Evolutionary conservation across 1,139 yeast genomes (phyloP), one percentile per base, ranked within the genome.

Genomic region (Candida tropicalis): DNA sequence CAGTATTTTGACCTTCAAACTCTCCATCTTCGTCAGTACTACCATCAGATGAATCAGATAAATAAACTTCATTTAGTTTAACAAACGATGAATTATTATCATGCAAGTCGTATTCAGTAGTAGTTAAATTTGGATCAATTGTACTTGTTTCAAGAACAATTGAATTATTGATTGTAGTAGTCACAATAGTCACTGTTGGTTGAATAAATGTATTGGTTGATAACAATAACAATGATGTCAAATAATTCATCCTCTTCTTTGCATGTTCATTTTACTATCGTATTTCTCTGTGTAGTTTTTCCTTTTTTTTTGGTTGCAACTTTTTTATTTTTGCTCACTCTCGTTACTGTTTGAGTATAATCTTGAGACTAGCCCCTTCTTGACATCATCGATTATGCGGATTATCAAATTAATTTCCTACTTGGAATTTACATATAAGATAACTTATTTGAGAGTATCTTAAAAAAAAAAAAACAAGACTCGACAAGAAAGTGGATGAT

Each of bases 171-270:
- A 24, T 23, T 9, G 28, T 23, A 7, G 36, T 23, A n/a, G 39
- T 27, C n/a, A 34, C n/a, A 18, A 13, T 17, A 1, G 45, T 38
- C n/a, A 26, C 26, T 9, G 43, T 36, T 22, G 47, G 38, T n/a
- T 44, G 42, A 28, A 45, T 17, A 15, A 34, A 37, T 4, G 42
- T 33, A 38, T 40, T 29, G 10, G 44, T 42, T 26, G 48, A 42
- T 26, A 46, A 37, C 18, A 48, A 36, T 28, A 48, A 25, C 8
- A 48, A 31, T 17, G 48, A 44, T 11, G 47, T 40, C 42, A 47
- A 42, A 22, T 36, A 46, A 18, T 44, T 31, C 52, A 48, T 48
- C 13, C 3, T 34, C 11, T n/a, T 17, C 3, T 29, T 29, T 29
- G 33, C n/a, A n/a, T n/a, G n/a, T n/a, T n/a, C n/a, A n/a, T n/a